phyloP scores from a whole-genome alignment of 2,329 filamentous ascomycete species.

The Apiospora saccharicola region DNA sequence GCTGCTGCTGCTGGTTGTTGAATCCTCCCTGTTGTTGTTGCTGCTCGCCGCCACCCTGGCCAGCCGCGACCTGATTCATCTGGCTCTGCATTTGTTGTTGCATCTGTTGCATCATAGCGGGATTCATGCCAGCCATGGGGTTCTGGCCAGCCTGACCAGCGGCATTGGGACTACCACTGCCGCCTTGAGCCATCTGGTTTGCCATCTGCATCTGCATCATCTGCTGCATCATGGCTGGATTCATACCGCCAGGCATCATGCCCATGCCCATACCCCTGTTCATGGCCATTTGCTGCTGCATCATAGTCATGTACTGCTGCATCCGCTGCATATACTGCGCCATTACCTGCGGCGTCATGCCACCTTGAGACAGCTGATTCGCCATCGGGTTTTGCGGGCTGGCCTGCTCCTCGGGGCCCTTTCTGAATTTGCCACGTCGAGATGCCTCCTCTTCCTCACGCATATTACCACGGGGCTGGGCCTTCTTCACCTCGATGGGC shows the following conservation, averaged over 20 bases:
- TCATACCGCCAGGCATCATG: slow-evolving; percentile 61
- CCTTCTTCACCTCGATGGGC: slow-evolving; percentile 97
- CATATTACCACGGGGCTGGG: slow-evolving; percentile 93
- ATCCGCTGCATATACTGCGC: slow-evolving; percentile 98
- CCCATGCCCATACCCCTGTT: slow-evolving; percentile 73
- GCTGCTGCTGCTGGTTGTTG: slow-evolving; percentile 31
- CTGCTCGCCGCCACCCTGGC: slow-evolving; percentile 39
- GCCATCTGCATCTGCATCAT: slow-evolving; percentile 78
- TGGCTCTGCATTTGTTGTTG: slow-evolving; percentile 46
- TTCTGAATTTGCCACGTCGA: slow-evolving; percentile 67
- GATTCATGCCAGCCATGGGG: slow-evolving; percentile 55
- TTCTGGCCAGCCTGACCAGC: slow-evolving; percentile 40
- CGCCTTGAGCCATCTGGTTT: slow-evolving; percentile 51
- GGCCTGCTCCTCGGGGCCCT: slow-evolving; percentile 53
- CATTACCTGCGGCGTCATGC: slow-evolving; percentile 97
- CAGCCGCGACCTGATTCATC: slow-evolving; percentile 41
- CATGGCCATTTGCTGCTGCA: slow-evolving; percentile 94
- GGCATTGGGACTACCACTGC: slow-evolving; percentile 30
- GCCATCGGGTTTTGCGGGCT: slow-evolving; percentile 40
- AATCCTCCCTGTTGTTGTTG: slow-evolving; percentile 37
- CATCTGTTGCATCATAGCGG: slow-evolving; percentile 68
- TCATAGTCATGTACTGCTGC: slow-evolving; percentile 96
- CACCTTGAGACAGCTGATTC: slow-evolving; percentile 42
- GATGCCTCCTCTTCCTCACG: slow-evolving; percentile 85
- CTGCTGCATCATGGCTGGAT: slow-evolving; percentile 78